phyloP scores from a whole-genome alignment of 2,329 filamentous ascomycete species.

The Fonsecaea nubica region DNA sequence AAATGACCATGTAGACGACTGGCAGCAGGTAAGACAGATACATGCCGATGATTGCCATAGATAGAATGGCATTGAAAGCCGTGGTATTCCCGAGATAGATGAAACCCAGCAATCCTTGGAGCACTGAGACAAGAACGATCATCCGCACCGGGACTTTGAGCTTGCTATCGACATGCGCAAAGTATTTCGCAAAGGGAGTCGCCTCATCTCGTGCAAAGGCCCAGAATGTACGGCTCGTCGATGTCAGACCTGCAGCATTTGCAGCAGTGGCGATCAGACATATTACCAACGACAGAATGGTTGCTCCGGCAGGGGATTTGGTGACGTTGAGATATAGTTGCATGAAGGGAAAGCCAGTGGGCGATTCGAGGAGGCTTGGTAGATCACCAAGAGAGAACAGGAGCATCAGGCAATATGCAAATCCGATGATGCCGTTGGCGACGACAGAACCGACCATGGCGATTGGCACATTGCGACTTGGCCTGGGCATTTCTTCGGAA shows the following conservation, averaged over 20 bases:
- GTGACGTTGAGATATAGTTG: constrained; percentile 48
- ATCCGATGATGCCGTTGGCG: constrained; percentile 56
- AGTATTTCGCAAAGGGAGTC: constrained; percentile 44
- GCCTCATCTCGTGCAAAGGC: constrained; percentile 52
- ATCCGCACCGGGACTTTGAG: constrained; percentile 30
- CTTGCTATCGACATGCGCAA: constrained; percentile 38
- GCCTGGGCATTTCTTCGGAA: constrained; percentile 45
- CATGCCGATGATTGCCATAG: constrained; percentile 47
- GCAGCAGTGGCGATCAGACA: constrained; percentile 42
- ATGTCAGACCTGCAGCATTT: constrained; percentile 45
- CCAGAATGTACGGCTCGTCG: constrained; percentile 48
- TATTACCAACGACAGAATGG: constrained; percentile 43
- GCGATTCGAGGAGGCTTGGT: constrained; percentile 48
- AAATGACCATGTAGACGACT: constrained; percentile 54
- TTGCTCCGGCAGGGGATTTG: constrained; percentile 41
- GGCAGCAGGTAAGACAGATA: constrained; percentile 57
- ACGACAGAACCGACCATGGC: constrained; percentile 46
- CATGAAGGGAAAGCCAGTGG: constrained; percentile 54
- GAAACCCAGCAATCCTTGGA: constrained; percentile 31
- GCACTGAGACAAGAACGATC: constrained; percentile 28
- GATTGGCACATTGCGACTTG: constrained; percentile 42
- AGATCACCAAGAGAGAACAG: constrained; percentile 54
- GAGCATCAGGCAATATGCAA: constrained; percentile 52
- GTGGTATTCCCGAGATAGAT: constrained; percentile 35
- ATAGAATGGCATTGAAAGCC: constrained; percentile 42